Evolutionary conservation across 352 stramenopile genomes (phyloP).

Genomic region (Globisporangium takayamanum): DNA sequence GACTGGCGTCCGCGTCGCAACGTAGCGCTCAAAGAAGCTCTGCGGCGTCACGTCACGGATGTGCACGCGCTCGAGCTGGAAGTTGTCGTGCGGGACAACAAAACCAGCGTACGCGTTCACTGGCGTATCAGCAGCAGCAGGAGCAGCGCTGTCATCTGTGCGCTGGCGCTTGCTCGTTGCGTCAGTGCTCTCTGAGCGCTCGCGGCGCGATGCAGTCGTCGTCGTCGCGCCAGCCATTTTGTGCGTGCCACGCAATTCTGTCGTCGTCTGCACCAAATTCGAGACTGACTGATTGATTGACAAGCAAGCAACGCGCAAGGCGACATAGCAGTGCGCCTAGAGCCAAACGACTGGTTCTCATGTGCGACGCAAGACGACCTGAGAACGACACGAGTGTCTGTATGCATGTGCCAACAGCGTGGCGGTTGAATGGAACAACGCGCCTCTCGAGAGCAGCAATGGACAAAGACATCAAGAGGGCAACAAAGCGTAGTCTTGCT

Average conservation of each 20-base stretch:
- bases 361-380: background rate
- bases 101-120: constrained; percentile 66
- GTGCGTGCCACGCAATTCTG: background rate
- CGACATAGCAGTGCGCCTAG: constrained; percentile 12
- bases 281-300: background rate
- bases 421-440: too few species aligned
- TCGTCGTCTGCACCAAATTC: background rate
- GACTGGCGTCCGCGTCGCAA: constrained; percentile 74
- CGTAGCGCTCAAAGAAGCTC: constrained; percentile 73
- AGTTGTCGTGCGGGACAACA: constrained; percentile 32
- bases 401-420: background rate
- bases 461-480: too few species aligned
- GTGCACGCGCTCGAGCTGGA: constrained; percentile 43
- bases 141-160: constrained; percentile 18
- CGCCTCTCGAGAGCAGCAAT: too few species aligned
- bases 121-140: background rate
- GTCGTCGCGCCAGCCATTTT: background rate
- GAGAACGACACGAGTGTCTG: background rate
- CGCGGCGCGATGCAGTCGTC: constrained; percentile 6
- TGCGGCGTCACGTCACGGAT: constrained; percentile 48
- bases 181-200: background rate
- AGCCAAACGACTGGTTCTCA: constrained; percentile 25
- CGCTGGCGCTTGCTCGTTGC: constrained; percentile 32
- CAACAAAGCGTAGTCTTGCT: background rate
- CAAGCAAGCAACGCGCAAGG: background rate